Base-by-base conservation (phyloP, 768 basidiomycete species). In the Mrakia gelida region DNA sequence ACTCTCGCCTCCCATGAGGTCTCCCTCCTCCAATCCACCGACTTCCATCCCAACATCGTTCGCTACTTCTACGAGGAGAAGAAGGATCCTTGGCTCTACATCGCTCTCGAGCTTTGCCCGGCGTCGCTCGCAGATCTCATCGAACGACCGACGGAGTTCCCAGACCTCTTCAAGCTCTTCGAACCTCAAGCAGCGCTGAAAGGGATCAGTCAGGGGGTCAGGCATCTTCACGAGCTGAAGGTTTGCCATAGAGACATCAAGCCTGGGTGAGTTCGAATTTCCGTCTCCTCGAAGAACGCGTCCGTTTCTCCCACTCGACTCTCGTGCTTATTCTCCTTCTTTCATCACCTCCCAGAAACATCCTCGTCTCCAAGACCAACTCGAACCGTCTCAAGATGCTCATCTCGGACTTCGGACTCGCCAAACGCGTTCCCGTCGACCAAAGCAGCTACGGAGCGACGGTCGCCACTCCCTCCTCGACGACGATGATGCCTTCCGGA, bases 211-310 rank as follows among this genome's bases (percentile, higher is more conserved):
- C 88, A 90, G 45, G 97, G 97, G 23, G 84, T 99, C 80, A 88
- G 91, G 74, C 95, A 98, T 84, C 87, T 99, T 15, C 95, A 98
- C 83, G 91, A 89, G 11, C 89, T 98, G 81, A 97, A 96, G 85
- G 92, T 98, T 77, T 90, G 98, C n/a, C 96, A 98, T 85, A 90
- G 96, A 45, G 96, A 98, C 84, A 97, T 99, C 85, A 99, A 99
- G 82, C 96, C 96, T 7, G 96, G 95, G 84, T 85, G 43, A 79
- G 84, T 83, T n/a, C n/a, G 28, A 21, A 59, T 26, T 30, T 45
- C 15, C 26, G 28, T 30, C 16, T 52, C n/a, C 43, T 7, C 38
- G 1, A 2, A 34, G 32, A 11, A 49, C 30, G 16, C 9, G 45
- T 41, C 23, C 11, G 2, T 52, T 15, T 30, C 41, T 65, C 4